Conservation (phyloP, 2,329 filamentous ascomycete species). For the Metarhizium humberi region DNA sequence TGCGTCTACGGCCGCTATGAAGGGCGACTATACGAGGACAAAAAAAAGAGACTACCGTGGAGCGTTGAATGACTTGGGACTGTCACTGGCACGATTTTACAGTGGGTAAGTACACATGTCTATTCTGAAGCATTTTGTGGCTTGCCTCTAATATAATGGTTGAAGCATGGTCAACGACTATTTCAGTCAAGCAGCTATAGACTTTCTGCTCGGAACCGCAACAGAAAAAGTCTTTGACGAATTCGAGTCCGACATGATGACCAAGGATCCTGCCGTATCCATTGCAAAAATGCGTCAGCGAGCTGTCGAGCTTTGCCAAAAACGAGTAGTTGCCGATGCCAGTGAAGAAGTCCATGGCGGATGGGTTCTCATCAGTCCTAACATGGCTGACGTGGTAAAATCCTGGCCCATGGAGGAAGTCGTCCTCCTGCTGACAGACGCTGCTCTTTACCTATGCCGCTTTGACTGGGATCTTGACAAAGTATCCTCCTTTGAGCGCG, state of each 20-base stretch:
- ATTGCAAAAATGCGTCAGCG: conserved; percentile 75
- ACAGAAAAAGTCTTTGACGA: conserved; percentile 82
- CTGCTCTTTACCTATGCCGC: conserved; percentile 77
- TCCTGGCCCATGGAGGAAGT: conserved; percentile 77
- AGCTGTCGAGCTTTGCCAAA: conserved; percentile 81
- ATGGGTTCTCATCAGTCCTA: conserved; percentile 80
- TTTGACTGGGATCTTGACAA: conserved; percentile 97
- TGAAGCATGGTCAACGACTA: conserved; percentile 94
- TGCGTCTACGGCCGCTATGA: conserved; percentile 88
- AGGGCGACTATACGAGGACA: conserved; percentile 92
- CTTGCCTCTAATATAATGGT: conserved; percentile 7
- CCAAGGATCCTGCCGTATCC: conserved; percentile 81
- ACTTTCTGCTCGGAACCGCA: conserved; percentile 86
- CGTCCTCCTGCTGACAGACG: conserved; percentile 77
- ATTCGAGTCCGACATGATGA: conserved; percentile 90
- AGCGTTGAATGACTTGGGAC: conserved; percentile 79
- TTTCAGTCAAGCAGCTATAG: conserved; percentile 90
- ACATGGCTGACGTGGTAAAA: conserved; percentile 56
- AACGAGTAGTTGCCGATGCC: conserved; percentile 77
- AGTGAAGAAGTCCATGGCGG: conserved; percentile 78
- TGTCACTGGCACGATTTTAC: conserved; percentile 72
- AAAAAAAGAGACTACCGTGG: conserved; percentile 84
- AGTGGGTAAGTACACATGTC: conserved; percentile 43
- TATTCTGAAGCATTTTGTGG: too few species aligned
- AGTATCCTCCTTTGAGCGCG: conserved; percentile 81